phyloP scores from a whole-genome alignment of 2,329 filamentous ascomycete genomes.

The Xylariaceae sp. region DNA sequence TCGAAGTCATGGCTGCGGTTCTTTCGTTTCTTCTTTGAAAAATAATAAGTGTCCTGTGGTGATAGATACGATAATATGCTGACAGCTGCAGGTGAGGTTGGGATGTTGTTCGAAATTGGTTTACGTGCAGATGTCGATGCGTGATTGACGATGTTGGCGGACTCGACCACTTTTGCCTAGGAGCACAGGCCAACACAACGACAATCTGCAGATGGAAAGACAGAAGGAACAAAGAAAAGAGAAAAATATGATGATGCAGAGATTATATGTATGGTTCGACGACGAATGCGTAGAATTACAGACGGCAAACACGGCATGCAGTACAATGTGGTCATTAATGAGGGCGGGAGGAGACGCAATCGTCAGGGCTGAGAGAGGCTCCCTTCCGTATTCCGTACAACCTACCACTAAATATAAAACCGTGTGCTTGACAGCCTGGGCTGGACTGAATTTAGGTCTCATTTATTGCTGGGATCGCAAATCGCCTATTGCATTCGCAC shows the following conservation, averaged over 20 bases:
- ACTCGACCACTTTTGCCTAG: neutral
- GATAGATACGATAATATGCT: neutral
- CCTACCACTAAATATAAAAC: neutral
- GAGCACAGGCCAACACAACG: neutral
- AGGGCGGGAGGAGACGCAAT: neutral
- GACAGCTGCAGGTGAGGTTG: neutral
- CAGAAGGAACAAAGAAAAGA: neutral
- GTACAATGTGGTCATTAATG: neutral
- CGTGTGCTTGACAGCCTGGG: neutral
- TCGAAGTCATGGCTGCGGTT: constrained; percentile 24
- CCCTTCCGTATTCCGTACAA: constrained; percentile 5
- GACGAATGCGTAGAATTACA: no score
- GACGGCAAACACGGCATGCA: constrained; percentile 1
- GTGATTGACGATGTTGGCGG: neutral
- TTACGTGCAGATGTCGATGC: neutral
- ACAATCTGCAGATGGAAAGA: neutral
- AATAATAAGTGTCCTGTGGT: neutral
- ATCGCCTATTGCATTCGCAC: constrained; percentile 3
- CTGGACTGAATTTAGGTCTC: neutral
- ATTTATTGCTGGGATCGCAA: neutral
- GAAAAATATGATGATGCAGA: neutral
- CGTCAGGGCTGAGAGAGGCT: neutral
- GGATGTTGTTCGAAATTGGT: neutral
- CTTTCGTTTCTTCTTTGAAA: neutral
- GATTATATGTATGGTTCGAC: no score